Conservation (phyloP, 805 yeast species). For the Saccharomycopsis fodiens region DNA sequence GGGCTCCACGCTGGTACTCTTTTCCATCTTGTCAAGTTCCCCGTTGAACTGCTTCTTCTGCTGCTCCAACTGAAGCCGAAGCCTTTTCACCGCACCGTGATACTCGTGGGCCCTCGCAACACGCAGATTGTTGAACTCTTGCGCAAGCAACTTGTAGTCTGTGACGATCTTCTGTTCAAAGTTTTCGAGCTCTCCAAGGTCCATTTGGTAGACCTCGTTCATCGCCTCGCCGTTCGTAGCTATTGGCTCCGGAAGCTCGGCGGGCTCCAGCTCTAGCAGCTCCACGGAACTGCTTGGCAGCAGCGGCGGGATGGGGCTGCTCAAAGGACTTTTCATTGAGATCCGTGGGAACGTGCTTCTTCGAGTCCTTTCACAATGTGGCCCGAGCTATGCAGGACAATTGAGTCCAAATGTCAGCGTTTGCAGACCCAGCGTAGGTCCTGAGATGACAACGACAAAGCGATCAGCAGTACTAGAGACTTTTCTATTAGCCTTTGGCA, state of each 20-base stretch:
- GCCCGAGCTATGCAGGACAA: too few relatives aligned
- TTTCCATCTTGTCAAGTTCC: background rate
- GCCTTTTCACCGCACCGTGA: background rate
- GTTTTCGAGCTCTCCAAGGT: background rate
- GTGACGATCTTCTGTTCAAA: background rate
- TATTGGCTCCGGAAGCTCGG: background rate
- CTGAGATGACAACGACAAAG: too few relatives aligned
- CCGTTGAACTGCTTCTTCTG: background rate
- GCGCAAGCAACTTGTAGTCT: background rate
- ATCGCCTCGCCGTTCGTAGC: background rate
- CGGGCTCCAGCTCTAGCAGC: background rate
- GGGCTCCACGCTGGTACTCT: background rate
- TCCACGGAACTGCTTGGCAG: background rate
- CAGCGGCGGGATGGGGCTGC: slow-evolving; percentile 2
- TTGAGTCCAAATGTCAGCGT: too few relatives aligned
- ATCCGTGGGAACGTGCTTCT: too few relatives aligned
- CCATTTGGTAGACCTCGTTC: background rate
- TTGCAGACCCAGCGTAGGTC: too few relatives aligned
- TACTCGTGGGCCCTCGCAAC: slow-evolving; percentile 10
- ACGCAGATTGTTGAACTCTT: slow-evolving; percentile 9
- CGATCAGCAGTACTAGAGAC: too few relatives aligned
- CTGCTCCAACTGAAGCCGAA: background rate
- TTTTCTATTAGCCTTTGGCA: too few relatives aligned
- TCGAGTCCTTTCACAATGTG: too few relatives aligned
- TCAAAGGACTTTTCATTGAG: slow-evolving; percentile 1